Percentiles rank a stretch among this genome's conserved stretches.
phyloP scores from a whole-genome alignment of 2,329 filamentous ascomycete species.

The Leptographium wingfieldii region DNA sequence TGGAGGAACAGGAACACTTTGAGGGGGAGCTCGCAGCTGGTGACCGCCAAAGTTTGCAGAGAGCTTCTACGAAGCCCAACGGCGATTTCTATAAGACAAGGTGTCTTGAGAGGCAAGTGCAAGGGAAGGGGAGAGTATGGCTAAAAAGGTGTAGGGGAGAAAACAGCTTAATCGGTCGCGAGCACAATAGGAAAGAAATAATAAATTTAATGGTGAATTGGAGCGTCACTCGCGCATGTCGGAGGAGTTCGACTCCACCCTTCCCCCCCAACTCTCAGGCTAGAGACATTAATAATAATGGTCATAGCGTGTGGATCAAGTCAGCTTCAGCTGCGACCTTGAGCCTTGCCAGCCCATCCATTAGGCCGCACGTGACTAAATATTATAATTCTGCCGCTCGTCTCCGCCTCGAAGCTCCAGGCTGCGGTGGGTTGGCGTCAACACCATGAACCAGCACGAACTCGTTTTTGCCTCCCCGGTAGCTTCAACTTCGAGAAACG shows the following conservation, averaged over 20 bases:
- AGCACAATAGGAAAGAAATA: neutral
- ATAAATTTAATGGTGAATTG: neutral
- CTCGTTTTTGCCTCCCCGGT: neutral
- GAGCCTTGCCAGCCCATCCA: neutral
- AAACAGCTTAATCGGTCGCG: neutral
- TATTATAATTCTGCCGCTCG: slow-evolving; percentile 9
- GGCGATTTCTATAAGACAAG: neutral
- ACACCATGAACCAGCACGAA: slow-evolving; percentile 4
- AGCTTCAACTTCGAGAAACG: neutral
- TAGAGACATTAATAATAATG: neutral
- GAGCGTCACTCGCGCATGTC: neutral
- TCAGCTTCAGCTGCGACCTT: neutral
- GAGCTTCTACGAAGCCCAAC: neutral
- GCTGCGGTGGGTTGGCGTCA: slow-evolving; percentile 22
- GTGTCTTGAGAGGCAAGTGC: neutral
- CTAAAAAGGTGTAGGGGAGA: slow-evolving; percentile 1
- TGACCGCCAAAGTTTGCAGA: neutral
- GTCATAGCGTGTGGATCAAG: neutral
- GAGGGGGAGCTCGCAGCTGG: neutral
- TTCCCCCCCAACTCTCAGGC: neutral
- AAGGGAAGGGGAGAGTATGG: neutral
- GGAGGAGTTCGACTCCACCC: neutral
- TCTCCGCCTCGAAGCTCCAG: slow-evolving; percentile 15
- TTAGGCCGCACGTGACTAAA: slow-evolving; percentile 7
- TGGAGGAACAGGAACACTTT: neutral